Evolutionary conservation across 495 filamentous ascomycete species (phyloP).

Genomic region (Podospora tetraspora): DNA sequence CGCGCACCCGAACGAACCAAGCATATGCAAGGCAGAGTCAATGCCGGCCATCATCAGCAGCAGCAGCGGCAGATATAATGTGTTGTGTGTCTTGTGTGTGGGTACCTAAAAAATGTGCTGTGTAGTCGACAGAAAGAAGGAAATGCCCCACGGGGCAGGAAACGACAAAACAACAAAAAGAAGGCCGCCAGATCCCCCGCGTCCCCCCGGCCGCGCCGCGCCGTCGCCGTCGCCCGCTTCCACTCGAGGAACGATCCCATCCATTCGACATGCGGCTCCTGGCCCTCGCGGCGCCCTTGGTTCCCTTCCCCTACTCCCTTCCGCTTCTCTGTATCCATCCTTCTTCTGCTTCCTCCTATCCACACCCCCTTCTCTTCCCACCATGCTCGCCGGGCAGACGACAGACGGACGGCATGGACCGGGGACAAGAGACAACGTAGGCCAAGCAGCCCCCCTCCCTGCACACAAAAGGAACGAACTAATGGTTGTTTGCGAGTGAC

Average conservation of each 20-base stretch:
- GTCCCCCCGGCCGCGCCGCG: not conserved
- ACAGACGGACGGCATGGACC: not conserved
- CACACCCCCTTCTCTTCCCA: not conserved
- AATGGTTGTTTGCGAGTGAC: not conserved
- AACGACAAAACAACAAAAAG: not conserved
- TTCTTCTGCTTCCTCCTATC: not conserved
- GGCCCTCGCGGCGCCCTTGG: not conserved
- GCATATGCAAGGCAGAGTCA: not conserved
- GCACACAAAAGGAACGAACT: not conserved
- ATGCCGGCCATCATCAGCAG: not conserved
- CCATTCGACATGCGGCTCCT: not conserved
- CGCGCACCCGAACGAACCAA: not conserved
- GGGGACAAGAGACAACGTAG: not conserved
- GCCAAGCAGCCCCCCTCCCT: not conserved
- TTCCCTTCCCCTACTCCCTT: not conserved
- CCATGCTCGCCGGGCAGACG: not conserved
- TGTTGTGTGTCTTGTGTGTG: not conserved
- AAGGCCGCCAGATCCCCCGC: not conserved
- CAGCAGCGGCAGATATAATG: not conserved
- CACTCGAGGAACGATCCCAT: not conserved
- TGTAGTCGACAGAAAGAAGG: not conserved
- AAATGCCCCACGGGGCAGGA: not conserved
- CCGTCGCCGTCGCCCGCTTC: too few relatives aligned
- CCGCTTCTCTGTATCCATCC: not conserved
- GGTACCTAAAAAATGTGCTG: not conserved